Conservation (phyloP, 106 monocot genomes). For the Agapanthus africanus region DNA sequence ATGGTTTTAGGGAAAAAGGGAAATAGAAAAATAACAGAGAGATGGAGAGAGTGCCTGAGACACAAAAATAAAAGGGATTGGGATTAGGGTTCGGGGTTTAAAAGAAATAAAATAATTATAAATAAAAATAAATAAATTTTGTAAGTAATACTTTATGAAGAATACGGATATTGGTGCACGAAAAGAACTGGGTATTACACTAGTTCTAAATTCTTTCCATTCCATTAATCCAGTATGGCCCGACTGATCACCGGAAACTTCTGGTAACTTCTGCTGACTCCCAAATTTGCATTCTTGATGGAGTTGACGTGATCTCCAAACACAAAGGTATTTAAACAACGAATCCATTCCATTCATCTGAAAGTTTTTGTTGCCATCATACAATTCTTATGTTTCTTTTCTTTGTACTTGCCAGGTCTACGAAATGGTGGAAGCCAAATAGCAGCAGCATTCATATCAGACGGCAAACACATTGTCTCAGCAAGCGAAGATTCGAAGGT, state of each 20-base stretch:
- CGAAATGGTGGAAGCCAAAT: constrained; percentile 51
- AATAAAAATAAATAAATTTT: too few species aligned
- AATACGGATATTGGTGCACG: too few species aligned
- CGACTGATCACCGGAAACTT: constrained; percentile 30
- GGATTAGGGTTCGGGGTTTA: too few species aligned
- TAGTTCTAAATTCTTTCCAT: constrained; percentile 8
- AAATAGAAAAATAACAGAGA: too few species aligned
- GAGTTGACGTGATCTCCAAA: constrained; percentile 39
- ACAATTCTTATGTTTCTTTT: not conserved
- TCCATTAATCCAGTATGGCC: constrained; percentile 46
- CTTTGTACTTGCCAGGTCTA: constrained; percentile 32
- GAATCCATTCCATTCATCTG: too few species aligned
- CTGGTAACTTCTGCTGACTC: constrained; percentile 71
- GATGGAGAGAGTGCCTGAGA: too few species aligned
- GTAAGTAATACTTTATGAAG: too few species aligned
- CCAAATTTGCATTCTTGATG: constrained; percentile 55
- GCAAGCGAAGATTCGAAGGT: constrained; percentile 80
- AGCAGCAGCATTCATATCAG: constrained; percentile 74
- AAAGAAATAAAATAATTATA: too few species aligned
- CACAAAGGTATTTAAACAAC: constrained; percentile 39
- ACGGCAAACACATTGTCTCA: constrained; percentile 69
- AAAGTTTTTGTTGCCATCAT: not conserved
- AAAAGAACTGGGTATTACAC: too few species aligned
- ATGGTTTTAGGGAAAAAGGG: too few species aligned
- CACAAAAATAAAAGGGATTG: too few species aligned